These are phyloP conservation scores for Xylaria sp. DNA, from an alignment of 2,329 filamentous ascomycete genomes.

Conservation along the genomic window DNA sequence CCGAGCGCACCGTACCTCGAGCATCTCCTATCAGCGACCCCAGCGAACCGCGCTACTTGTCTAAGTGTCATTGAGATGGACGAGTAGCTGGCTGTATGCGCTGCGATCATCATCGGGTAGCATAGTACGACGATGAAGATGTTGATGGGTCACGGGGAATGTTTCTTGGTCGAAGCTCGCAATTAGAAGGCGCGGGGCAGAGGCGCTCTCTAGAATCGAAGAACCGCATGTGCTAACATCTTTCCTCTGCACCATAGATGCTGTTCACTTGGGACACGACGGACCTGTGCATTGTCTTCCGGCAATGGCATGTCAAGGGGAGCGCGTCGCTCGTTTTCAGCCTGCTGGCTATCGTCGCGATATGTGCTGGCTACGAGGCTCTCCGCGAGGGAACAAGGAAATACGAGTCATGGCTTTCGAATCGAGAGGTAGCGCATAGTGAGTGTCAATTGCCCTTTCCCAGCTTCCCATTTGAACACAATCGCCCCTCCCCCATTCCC, in stretches of 20 bases:
- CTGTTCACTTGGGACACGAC: conserved; percentile 96
- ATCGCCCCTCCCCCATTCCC: background rate
- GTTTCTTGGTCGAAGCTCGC: background rate
- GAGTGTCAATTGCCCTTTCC: conserved; percentile 51
- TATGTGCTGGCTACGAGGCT: conserved; percentile 93
- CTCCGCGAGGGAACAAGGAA: conserved; percentile 79
- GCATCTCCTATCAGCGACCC: background rate
- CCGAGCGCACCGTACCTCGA: background rate
- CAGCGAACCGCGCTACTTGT: background rate
- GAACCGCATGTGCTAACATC: conserved; percentile 21
- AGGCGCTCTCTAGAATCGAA: background rate
- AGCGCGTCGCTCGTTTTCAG: conserved; percentile 81
- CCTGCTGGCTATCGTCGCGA: conserved; percentile 80
- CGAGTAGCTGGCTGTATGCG: background rate
- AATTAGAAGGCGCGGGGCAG: background rate
- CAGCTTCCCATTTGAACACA: conserved; percentile 4
- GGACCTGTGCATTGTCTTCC: conserved; percentile 96
- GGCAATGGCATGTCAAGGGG: conserved; percentile 85
- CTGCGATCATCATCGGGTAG: background rate
- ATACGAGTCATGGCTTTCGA: conserved; percentile 74
- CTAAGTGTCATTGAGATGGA: background rate
- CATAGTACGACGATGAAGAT: background rate
- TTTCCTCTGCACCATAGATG: conserved; percentile 71
- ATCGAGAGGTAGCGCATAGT: conserved; percentile 64
- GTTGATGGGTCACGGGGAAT: background rate